Evolutionary conservation across 108 stramenopile genomes (phyloP), one percentile per base, ranked within the genome.

Genomic region (Cyclostephanos invisitatus): DNA sequence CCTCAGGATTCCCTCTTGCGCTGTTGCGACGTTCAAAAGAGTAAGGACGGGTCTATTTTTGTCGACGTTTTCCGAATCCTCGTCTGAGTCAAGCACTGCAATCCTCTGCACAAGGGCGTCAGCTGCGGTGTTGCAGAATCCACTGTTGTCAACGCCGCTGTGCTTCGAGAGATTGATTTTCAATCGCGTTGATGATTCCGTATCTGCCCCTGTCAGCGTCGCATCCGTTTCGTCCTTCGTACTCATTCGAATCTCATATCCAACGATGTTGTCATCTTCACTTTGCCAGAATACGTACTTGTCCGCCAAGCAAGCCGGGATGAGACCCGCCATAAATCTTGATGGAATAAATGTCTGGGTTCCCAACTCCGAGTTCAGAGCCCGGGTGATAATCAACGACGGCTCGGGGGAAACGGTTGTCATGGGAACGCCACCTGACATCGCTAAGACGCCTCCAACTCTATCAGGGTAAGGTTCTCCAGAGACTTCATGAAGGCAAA

Each of bases 201-300:
- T 81, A 37, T 82, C 80, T 7, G 78, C 82, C 15, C 83, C 85
- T 17, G 67, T 72, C 3, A 77, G 72, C 10, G 84, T 66, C 28
- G 80, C 63, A 21, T 81, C 80, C 32, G 85, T 88, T 18, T 85
- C 87, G 5, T 75, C 84, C n/a, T 73, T 77, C 58, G 87, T 87
- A 0, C 77, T 73, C n/a, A 67, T 68, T 3, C 47, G 47, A 29
- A 84, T 87, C 62, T 97, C 94, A 66, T 95, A 94, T 5, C 95
- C 97, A 63, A 92, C 84, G 15, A 97, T 85, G 60, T 92, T 80
- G 72, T 97, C 96, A 46, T 96, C 86, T 70, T 94, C 92, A 55
- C 92, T 92, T 63, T 98, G 98, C 99, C 99, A 99, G 73, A 98
- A 98, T 21, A 90, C 55, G 68, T 98, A 98, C 63, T 84, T 88